A percentile compares a stretch with the other conserved stretches of the same genome.
Evolutionary conservation across 2,329 filamentous ascomycete genomes (phyloP).

Genomic region (Verticillium longisporum): DNA sequence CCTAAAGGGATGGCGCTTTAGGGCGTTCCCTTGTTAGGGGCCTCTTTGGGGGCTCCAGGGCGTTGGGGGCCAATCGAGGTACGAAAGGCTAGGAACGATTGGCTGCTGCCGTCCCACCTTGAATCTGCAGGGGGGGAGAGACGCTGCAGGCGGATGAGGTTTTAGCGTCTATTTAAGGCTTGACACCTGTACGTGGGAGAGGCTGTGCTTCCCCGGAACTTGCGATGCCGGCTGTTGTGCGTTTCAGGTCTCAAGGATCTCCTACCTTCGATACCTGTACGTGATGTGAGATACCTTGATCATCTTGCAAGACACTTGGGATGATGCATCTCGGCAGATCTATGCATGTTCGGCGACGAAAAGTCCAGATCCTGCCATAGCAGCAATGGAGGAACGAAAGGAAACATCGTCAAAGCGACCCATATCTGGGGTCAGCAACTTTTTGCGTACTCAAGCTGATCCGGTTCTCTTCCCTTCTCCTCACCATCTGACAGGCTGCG

Average conservation of each 20-base stretch:
- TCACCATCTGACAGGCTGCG: too few relatives aligned
- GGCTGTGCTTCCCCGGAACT: not conserved
- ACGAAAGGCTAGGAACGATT: not conserved
- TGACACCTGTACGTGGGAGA: not conserved
- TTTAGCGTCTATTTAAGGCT: not conserved
- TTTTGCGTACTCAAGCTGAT: not conserved
- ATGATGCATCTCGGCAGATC: too few relatives aligned
- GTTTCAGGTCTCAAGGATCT: not conserved
- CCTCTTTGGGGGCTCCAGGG: too few relatives aligned
- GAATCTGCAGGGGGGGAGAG: not conserved
- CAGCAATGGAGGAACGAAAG: too few relatives aligned
- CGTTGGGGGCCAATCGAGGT: not conserved
- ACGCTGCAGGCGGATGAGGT: not conserved
- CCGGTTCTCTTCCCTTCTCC: not conserved
- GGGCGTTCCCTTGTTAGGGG: too few relatives aligned
- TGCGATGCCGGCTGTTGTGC: not conserved
- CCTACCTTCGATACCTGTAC: too few relatives aligned
- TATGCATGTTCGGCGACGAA: too few relatives aligned
- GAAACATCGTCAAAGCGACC: too few relatives aligned
- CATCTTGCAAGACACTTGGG: too few relatives aligned
- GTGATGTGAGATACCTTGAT: too few relatives aligned
- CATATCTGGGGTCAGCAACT: not conserved
- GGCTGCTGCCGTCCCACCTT: not conserved
- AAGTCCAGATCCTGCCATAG: too few relatives aligned
- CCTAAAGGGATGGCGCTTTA: too few relatives aligned